These are phyloP conservation scores for Fusarium agapanthi DNA, from an alignment of 2,329 filamentous ascomycete genomes.

Conservation along the genomic window DNA sequence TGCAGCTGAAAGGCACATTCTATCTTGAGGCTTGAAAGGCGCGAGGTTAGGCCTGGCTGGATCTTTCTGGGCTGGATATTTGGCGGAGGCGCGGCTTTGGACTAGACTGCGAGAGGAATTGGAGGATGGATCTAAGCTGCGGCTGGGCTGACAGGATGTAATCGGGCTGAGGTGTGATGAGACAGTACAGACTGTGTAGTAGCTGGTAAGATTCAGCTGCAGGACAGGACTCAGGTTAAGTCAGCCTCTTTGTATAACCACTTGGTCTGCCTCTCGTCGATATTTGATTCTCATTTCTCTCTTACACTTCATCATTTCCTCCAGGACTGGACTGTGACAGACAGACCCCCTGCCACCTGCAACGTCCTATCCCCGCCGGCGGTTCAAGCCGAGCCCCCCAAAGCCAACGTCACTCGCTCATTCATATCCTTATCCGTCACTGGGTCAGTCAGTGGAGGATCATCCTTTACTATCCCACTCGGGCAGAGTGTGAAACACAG, in stretches of 20 bases:
- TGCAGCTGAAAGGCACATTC: constrained; percentile 11
- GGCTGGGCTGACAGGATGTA: constrained; percentile 32
- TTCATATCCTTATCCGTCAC: constrained; percentile 17
- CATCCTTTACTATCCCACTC: constrained; percentile 11
- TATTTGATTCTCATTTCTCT: constrained; percentile 8
- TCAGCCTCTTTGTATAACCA: constrained; percentile 3
- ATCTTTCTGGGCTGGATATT: constrained; percentile 32
- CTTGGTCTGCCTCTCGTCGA: background rate
- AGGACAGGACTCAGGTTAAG: background rate
- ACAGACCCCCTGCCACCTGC: background rate
- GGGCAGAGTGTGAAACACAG: constrained; percentile 27
- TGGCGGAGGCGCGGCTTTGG: constrained; percentile 32
- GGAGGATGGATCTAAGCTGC: constrained; percentile 23
- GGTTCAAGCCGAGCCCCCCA: constrained; percentile 30
- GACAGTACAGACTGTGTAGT: background rate
- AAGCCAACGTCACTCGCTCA: constrained; percentile 29
- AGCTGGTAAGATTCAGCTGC: background rate
- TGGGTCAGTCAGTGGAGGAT: constrained; percentile 30
- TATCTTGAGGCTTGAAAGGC: constrained; percentile 18
- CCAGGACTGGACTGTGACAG: background rate
- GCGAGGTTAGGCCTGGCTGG: constrained; percentile 30
- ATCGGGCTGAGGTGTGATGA: constrained; percentile 21
- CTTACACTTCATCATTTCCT: constrained; percentile 9
- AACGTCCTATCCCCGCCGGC: constrained; percentile 8
- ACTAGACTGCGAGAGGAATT: constrained; percentile 26